Conservation (phyloP, 306 rosid genomes). For the Bauhinia variegata region DNA sequence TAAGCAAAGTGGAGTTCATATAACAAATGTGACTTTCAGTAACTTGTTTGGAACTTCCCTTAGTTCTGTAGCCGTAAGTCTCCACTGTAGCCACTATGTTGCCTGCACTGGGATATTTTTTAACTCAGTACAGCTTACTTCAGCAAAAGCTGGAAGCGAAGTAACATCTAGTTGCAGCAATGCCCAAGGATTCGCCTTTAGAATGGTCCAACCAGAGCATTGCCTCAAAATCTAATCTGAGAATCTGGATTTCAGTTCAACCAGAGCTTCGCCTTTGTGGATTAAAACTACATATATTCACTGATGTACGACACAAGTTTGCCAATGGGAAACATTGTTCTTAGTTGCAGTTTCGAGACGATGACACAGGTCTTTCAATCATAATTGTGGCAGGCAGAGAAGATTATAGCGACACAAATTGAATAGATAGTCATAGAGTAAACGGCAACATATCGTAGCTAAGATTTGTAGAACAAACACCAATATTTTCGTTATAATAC, state of each 20-base stretch:
- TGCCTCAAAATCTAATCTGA: slow-evolving; percentile 28
- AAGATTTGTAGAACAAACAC: too few relatives aligned
- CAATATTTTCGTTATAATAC: too few relatives aligned
- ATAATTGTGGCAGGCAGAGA: too few relatives aligned
- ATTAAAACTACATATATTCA: neutral
- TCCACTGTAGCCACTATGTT: slow-evolving; percentile 38
- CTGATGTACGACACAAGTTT: too few relatives aligned
- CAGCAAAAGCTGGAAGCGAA: slow-evolving; percentile 17
- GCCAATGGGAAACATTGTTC: too few relatives aligned
- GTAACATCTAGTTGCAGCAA: slow-evolving; percentile 43
- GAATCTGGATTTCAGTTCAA: neutral
- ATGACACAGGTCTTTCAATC: too few relatives aligned
- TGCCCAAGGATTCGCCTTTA: slow-evolving; percentile 40
- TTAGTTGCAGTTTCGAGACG: too few relatives aligned
- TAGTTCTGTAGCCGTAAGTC: slow-evolving; percentile 39
- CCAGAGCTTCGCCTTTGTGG: neutral
- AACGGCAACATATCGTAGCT: too few relatives aligned
- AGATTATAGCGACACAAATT: too few relatives aligned
- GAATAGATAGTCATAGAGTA: too few relatives aligned
- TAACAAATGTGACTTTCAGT: slow-evolving; percentile 35
- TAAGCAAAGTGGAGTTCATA: slow-evolving; percentile 40
- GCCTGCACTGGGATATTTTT: slow-evolving; percentile 43
- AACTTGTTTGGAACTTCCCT: slow-evolving; percentile 43
- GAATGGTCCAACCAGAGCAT: slow-evolving; percentile 40
- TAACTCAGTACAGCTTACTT: slow-evolving; percentile 24